These are phyloP conservation scores for Lenzites betulinus DNA, from an alignment of 768 basidiomycete species.

Conservation along the genomic window DNA sequence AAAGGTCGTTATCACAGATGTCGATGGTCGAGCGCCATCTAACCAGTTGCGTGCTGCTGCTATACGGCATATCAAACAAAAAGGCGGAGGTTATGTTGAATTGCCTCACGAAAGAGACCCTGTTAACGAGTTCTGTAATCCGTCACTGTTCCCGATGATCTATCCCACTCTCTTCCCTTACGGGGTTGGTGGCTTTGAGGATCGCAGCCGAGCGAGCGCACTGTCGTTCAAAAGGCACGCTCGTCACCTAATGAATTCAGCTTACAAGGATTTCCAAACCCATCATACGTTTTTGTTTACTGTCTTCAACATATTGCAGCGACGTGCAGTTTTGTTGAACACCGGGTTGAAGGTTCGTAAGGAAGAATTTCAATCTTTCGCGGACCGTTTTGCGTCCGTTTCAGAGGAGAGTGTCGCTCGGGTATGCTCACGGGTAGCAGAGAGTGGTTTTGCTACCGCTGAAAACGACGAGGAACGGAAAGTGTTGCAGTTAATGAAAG, in stretches of 20 bases:
- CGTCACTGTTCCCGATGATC: constrained; percentile 39
- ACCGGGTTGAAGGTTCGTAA: constrained; percentile 33
- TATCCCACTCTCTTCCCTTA: constrained; percentile 48
- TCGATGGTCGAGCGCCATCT: constrained; percentile 29
- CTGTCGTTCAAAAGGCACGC: constrained; percentile 27
- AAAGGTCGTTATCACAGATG: constrained; percentile 31
- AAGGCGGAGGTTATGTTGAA: constrained; percentile 31
- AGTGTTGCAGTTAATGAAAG: background rate
- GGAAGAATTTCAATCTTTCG: background rate
- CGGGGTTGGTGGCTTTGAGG: constrained; percentile 45
- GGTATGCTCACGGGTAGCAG: background rate
- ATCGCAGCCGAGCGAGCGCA: constrained; percentile 20
- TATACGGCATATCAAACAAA: constrained; percentile 34
- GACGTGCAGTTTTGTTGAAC: constrained; percentile 33
- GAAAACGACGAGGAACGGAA: background rate
- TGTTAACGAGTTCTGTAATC: constrained; percentile 41
- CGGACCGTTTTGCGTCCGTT: background rate
- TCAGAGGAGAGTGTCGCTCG: background rate
- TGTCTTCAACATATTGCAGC: constrained; percentile 44
- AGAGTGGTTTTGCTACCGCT: background rate
- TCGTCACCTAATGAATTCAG: constrained; percentile 33
- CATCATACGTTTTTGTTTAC: constrained; percentile 46
- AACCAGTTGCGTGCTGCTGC: constrained; percentile 38
- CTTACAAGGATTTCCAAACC: constrained; percentile 37
- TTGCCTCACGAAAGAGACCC: constrained; percentile 35